phyloP scores from a whole-genome alignment of 371 early-diverging fungal genomes.

The Rhizopus delemar region DNA sequence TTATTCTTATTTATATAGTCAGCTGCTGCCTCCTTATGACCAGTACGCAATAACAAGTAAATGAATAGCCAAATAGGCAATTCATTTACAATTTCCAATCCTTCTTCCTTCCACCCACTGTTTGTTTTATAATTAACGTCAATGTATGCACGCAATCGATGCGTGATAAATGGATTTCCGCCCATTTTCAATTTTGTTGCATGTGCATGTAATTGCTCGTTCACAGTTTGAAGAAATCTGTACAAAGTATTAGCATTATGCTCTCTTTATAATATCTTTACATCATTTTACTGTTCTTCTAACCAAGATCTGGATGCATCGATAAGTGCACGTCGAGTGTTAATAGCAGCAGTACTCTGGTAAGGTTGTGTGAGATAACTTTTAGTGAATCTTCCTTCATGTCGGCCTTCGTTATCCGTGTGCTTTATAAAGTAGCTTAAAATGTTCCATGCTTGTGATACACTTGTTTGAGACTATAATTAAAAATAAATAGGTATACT shows the following conservation, averaged over 20 bases:
- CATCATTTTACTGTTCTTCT: slow-evolving; percentile 22
- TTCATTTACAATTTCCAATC: slow-evolving; percentile 53
- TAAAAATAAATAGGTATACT: not conserved
- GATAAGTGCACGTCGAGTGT: slow-evolving; percentile 17
- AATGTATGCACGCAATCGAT: slow-evolving; percentile 24
- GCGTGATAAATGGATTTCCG: slow-evolving; percentile 22
- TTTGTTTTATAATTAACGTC: slow-evolving; percentile 14
- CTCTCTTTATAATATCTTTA: not conserved
- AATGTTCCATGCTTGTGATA: slow-evolving; percentile 21
- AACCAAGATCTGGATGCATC: slow-evolving; percentile 24
- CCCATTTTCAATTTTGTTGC: slow-evolving; percentile 19
- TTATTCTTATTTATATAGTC: slow-evolving; percentile 62
- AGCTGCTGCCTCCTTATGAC: slow-evolving; percentile 64
- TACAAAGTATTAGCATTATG: not conserved
- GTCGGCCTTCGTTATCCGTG: slow-evolving; percentile 1
- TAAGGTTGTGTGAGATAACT: slow-evolving; percentile 13
- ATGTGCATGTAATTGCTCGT: slow-evolving; percentile 16
- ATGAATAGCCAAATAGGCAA: slow-evolving; percentile 85
- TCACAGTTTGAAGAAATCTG: slow-evolving; percentile 10
- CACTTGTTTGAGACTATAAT: slow-evolving; percentile 19
- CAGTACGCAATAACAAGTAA: slow-evolving; percentile 78
- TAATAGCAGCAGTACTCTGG: slow-evolving; percentile 1
- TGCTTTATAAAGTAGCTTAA: slow-evolving; percentile 10
- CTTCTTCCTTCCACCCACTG: slow-evolving; percentile 19
- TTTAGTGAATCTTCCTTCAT: slow-evolving; percentile 19